Percentiles rank a stretch among this genome's conserved stretches.
These are phyloP conservation scores for Tulasnella sp. DNA, from an alignment of 768 basidiomycete genomes.

Conservation along the genomic window DNA sequence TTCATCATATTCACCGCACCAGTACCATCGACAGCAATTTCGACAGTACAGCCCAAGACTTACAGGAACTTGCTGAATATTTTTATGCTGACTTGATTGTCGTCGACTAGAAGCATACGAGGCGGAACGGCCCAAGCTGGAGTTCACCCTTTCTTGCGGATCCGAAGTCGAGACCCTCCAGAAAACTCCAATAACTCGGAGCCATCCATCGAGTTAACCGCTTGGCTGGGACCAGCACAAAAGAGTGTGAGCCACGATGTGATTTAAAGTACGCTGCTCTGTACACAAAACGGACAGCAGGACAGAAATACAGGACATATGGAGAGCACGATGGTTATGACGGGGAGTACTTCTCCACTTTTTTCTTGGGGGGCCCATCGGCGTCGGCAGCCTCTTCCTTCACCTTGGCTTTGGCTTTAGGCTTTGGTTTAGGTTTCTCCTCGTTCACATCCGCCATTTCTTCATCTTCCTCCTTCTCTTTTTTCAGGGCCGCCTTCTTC, in stretches of 20 bases:
- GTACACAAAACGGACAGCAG: neutral
- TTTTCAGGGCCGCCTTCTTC: slow-evolving; percentile 48
- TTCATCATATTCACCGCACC: slow-evolving; percentile 96
- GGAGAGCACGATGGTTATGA: neutral
- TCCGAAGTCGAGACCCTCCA: slow-evolving; percentile 40
- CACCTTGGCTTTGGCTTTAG: slow-evolving; percentile 40
- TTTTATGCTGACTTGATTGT: slow-evolving; percentile 86
- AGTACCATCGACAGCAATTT: slow-evolving; percentile 90
- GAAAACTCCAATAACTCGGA: slow-evolving; percentile 2
- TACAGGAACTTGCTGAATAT: slow-evolving; percentile 90
- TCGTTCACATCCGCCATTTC: slow-evolving; percentile 38
- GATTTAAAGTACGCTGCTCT: neutral
- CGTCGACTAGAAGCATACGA: slow-evolving; percentile 87
- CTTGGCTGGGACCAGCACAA: slow-evolving; percentile 14
- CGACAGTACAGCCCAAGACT: slow-evolving; percentile 91
- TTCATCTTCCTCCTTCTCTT: slow-evolving; percentile 35
- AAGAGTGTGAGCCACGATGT: neutral
- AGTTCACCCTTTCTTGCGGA: slow-evolving; percentile 60
- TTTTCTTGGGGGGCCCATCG: slow-evolving; percentile 69
- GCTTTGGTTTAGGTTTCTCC: slow-evolving; percentile 41
- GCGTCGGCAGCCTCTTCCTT: slow-evolving; percentile 38
- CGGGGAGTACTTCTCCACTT: slow-evolving; percentile 50
- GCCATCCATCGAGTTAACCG: neutral
- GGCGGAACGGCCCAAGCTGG: slow-evolving; percentile 91
- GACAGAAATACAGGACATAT: neutral